Base-by-base conservation (phyloP, 2,329 filamentous ascomycete genomes). In the Fusarium siculi region DNA sequence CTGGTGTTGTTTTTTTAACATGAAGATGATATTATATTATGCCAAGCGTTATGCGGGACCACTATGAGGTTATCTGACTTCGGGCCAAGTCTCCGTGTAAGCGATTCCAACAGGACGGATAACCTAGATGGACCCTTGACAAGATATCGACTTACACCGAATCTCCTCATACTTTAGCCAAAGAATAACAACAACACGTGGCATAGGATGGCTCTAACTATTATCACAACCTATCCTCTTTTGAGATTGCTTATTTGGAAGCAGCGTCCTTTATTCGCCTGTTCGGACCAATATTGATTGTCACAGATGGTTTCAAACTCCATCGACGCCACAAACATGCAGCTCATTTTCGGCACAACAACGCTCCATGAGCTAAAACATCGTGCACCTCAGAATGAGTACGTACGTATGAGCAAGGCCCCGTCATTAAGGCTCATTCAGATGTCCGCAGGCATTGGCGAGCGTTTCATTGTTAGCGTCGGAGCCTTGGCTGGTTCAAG, bases 401-500 rank as follows among this genome's bases (percentile, higher is more conserved):
- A 68, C 32, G 32, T 32, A 32, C 32, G 5, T 32, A 67, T 62
- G 36, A 63, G 62, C 46, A 63, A 67, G 23, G 16, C 32, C n/a
- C 47, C 56, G 43, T 62, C 62, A 65, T 21, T 28, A 67, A 65
- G 59, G 50, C 71, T 65, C 74, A 60, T 66, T 56, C 50, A 68
- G 44, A 70, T 63, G 56, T 67, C 66, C 64, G 72, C 69, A 63
- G 40, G 40, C 36, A 47, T 43, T 67, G 63, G 66, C 32, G 63
- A 75, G 52, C 49, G 56, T 68, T 42, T 57, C 57, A 34, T 30
- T 43, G 32, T 61, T 67, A 68, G 65, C 64, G 75, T 69, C 63
- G 71, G 69, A 71, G 66, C 40, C 70, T 76, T 77, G 67, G 58
- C 65, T 56, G 47, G 53, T 63, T 39, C 53, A 58, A 74, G 75